Base-by-base conservation (phyloP, 768 basidiomycete species). In the Mycena vulgaris region DNA sequence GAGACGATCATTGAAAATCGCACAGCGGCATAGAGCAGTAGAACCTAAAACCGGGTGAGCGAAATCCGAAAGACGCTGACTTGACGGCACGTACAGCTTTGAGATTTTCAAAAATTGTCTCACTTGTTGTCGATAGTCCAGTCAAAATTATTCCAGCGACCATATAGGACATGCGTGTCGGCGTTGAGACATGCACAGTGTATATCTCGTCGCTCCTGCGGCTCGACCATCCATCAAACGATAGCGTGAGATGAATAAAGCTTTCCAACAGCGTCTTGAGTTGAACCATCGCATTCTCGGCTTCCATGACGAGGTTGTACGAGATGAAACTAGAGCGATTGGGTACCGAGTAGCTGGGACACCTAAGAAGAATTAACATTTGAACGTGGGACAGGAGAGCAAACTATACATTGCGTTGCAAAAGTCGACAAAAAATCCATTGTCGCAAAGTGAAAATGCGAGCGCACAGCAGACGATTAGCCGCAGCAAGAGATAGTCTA, bases 1-100 rank as follows among this genome's bases (percentile, higher is more conserved):
- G 74, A 75, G 28, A 69, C 71, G 17, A 70, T 28, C 39, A 73
- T 49, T 14, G 71, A 73, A 31, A 73, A 69, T 48, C 39, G 56
- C 0, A 52, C 49, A 4, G 68, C 68, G 0, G 49, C 47, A 28
- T 63, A 65, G 19, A 56, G 35, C 19, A 73, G 48, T 13, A 73
- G 63, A 42, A 69, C 30, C 66, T 73, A 23, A 0, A 23, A 25
- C 0, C 28, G 1, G 2, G 6, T 40, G 31, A 66, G 21, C 0
- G 23, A 39, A 23, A 31, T 2, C 17, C 39, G 28, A 33, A 0
- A 39, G 0, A 16, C 5, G 19, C 13, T 5, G 33, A 9, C 0
- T 2, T 10, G n/a, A 23, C n/a, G 13, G 17, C 42, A 42, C 48
- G 37, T 21, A 66, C 65, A 8, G 30, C 31, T 13, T 51, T 59